Evolutionary conservation across 495 filamentous ascomycete species (phyloP).

Genomic region (Podospora pseudoanserina): DNA sequence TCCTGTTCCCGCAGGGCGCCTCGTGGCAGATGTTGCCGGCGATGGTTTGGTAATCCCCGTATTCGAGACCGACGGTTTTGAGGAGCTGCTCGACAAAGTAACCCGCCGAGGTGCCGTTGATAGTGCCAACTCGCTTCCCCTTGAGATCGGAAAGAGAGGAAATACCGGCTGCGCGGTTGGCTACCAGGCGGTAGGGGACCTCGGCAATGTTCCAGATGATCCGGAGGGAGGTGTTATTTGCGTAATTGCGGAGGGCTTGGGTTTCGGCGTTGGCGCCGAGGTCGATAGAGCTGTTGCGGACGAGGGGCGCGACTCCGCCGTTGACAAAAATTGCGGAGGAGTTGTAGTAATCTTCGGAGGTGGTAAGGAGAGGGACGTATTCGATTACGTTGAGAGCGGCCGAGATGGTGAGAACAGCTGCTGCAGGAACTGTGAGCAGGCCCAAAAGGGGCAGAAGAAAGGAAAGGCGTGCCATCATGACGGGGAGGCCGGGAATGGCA

Average conservation of each 20-base stretch:
- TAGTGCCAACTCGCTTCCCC: slow-evolving; percentile 43
- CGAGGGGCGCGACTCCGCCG: slow-evolving; percentile 31
- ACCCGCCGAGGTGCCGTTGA: slow-evolving; percentile 36
- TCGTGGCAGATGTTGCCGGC: slow-evolving; percentile 36
- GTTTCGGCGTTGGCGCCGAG: slow-evolving; percentile 46
- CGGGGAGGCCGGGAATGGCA: not conserved
- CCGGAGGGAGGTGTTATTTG: slow-evolving; percentile 37
- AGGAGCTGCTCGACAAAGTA: slow-evolving; percentile 39
- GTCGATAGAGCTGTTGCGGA: slow-evolving; percentile 27
- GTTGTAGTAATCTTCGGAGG: slow-evolving; percentile 34
- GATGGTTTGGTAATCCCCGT: slow-evolving; percentile 34
- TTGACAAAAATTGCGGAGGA: slow-evolving; percentile 16
- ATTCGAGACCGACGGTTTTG: slow-evolving; percentile 32
- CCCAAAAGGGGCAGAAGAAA: not conserved
- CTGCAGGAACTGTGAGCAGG: not conserved
- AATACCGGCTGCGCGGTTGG: slow-evolving; percentile 36
- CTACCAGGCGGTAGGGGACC: slow-evolving; percentile 45
- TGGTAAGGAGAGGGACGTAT: slow-evolving; percentile 32
- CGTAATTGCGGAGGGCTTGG: slow-evolving; percentile 41
- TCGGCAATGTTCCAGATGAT: slow-evolving; percentile 42
- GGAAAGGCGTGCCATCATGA: not conserved
- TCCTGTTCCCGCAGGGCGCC: slow-evolving; percentile 36
- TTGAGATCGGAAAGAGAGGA: slow-evolving; percentile 35
- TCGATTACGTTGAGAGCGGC: slow-evolving; percentile 27
- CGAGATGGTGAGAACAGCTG: slow-evolving; percentile 9